Conservation (phyloP, 2,329 filamentous ascomycete genomes). For the Ceratocystis lukuohia region DNA sequence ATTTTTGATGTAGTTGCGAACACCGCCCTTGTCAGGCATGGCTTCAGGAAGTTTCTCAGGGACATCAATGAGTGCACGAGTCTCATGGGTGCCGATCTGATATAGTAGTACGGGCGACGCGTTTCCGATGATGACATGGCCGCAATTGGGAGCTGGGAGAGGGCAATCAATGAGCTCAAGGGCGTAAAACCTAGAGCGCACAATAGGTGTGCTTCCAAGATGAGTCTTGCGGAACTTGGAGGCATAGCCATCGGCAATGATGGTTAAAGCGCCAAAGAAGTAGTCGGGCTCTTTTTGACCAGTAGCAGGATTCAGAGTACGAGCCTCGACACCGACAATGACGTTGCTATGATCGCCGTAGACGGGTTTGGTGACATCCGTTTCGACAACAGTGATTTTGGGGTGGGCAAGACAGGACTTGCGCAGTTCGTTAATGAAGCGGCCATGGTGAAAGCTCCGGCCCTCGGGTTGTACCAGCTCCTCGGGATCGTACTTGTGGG, state of each 20-base stretch:
- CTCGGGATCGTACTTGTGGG: constrained; percentile 22
- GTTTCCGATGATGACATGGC: constrained; percentile 76
- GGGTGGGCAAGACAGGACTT: constrained; percentile 57
- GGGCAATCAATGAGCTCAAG: constrained; percentile 82
- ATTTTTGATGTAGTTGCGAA: constrained; percentile 70
- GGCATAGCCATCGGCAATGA: constrained; percentile 83
- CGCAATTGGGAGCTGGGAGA: constrained; percentile 61
- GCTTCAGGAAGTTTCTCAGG: constrained; percentile 65
- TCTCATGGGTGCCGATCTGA: constrained; percentile 93
- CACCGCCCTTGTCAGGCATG: constrained; percentile 59
- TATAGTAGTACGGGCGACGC: constrained; percentile 74
- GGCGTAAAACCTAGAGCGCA: constrained; percentile 82
- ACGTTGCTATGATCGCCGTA: constrained; percentile 54
- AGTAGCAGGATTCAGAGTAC: constrained; percentile 46
- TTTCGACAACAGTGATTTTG: constrained; percentile 86
- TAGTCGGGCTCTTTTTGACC: constrained; percentile 49
- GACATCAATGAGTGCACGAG: constrained; percentile 77
- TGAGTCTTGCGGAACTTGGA: constrained; percentile 81
- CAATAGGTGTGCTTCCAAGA: constrained; percentile 50
- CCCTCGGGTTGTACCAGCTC: constrained; percentile 50
- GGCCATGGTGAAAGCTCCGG: constrained; percentile 80
- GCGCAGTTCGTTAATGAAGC: constrained; percentile 75
- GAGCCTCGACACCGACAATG: constrained; percentile 69
- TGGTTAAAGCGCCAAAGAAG: constrained; percentile 80
- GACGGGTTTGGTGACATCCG: constrained; percentile 65